phyloP scores from a whole-genome alignment of 139 green algal genomes.

The Dunaliella primolecta region DNA sequence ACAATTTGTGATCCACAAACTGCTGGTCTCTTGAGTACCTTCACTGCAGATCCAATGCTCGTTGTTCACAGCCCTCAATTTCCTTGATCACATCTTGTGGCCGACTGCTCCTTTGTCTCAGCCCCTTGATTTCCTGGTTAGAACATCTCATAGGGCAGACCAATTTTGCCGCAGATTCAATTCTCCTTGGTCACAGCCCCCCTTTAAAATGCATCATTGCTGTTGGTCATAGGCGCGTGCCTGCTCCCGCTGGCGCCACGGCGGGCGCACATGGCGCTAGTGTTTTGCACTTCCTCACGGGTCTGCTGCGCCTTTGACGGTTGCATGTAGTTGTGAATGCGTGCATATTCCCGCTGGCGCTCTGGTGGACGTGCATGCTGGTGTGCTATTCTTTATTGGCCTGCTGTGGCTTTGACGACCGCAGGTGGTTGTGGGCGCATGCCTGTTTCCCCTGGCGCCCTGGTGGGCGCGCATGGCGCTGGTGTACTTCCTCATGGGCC shows the following conservation, averaged over 20 bases:
- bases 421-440: conserved; percentile 44
- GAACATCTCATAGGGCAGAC: too few relatives aligned
- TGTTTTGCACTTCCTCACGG: conserved; percentile 66
- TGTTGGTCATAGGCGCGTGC: conserved; percentile 46
- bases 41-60: too few relatives aligned
- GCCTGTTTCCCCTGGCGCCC: conserved; percentile 63
- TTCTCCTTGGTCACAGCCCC: too few relatives aligned
- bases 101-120: too few relatives aligned
- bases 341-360: conserved; percentile 64
- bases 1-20: too few relatives aligned
- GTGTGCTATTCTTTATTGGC: conserved; percentile 61
- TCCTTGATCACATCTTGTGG: too few relatives aligned
- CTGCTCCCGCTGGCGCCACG: conserved; percentile 61
- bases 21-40: too few relatives aligned
- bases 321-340: conserved; percentile 41
- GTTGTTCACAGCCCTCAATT: too few relatives aligned
- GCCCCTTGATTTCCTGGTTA: too few relatives aligned
- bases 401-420: conserved; percentile 48
- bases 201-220: too few relatives aligned
- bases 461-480: conserved; percentile 51
- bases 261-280: conserved; percentile 51
- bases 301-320: conserved; percentile 44
- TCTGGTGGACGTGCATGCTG: conserved; percentile 45
- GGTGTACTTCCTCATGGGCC: conserved; percentile 60
- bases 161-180: too few relatives aligned